Base-by-base conservation (phyloP, 2,329 filamentous ascomycete genomes). In the Teratosphaeria destructans region DNA sequence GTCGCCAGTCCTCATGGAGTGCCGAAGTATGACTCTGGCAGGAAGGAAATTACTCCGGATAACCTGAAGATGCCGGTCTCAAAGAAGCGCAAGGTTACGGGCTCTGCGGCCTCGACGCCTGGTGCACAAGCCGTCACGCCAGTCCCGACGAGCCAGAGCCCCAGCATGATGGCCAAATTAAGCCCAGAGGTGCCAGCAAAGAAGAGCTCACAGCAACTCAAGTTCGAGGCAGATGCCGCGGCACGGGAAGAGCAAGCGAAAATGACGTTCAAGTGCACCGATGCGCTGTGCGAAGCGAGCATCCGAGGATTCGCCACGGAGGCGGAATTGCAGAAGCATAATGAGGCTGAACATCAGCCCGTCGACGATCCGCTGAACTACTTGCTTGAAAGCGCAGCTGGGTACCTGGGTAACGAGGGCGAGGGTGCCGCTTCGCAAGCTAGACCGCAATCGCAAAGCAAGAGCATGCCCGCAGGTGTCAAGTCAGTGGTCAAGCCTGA, bases 321-420 rank as follows among this genome's bases (percentile, higher is more conserved):
- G 65, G 75, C 72, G 19, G 81, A 80, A 57, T 71, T 86, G 58
- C 78, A 82, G 37, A 77, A 78, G 47, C 84, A 86, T 63, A 69
- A 78, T 29, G 77, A 77, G 56, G 78, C 81, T 26, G 74, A 71
- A 19, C 84, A 86, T 68, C 77, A 78, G 63, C 72, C 73, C 56
- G 76, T 85, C 43, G 79, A 77, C 5, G 76, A 86, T 67, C 79
- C 82, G 35, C 71, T 85, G 34, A 74, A 78, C n/a, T 86, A 79
- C 67, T 77, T 80, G 29, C 65, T 85, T 6, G 78, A 82, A 6
- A 79, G 77, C 52, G 75, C 82, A 62, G 77, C 77, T 14, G 76
- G 75, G 14, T 77, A 72, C 14, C 66, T 78, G 12, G 74, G 74
- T 47, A 71, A 84, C n/a, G 78, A 82, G 55, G 70, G 78, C 57